These are phyloP conservation scores for Neospora caninum DNA, from an alignment of 169 alveolate species.

Conservation along the genomic window DNA sequence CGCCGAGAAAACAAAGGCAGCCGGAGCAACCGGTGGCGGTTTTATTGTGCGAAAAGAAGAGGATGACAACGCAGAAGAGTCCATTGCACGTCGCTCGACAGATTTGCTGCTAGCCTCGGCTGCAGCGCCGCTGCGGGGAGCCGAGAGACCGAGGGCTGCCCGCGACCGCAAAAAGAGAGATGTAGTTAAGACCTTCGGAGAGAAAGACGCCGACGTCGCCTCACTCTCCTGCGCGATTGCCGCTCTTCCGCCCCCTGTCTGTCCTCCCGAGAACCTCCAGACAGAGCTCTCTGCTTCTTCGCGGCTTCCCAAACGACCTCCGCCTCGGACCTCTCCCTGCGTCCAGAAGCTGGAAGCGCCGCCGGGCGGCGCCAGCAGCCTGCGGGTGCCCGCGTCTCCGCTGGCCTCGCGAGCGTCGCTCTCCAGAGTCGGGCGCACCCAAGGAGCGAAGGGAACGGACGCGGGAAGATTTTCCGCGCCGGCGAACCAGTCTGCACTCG, in stretches of 20 bases:
- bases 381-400: not conserved
- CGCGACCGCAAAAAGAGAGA: constrained; percentile 12
- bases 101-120: not conserved
- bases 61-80: not conserved
- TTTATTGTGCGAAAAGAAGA: not conserved
- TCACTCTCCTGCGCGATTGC: not conserved
- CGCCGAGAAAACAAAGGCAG: constrained; percentile 10
- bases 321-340: not conserved
- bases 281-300: not conserved
- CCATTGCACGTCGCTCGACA: not conserved
- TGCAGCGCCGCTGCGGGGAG: not conserved
- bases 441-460: not conserved
- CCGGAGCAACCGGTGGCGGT: constrained; percentile 24
- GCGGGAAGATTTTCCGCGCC: not conserved
- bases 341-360: not conserved
- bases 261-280: no score
- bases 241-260: no score
- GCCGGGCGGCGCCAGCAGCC: not conserved
- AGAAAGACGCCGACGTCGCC: not conserved
- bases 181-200: not conserved
- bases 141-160: not conserved
- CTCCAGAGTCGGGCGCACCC: not conserved
- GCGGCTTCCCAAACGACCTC: not conserved
- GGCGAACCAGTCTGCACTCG: not conserved
- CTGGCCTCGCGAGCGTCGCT: not conserved